Conservation (phyloP, 1,284 basidiomycete genomes). For the Ganoderma boninense region DNA sequence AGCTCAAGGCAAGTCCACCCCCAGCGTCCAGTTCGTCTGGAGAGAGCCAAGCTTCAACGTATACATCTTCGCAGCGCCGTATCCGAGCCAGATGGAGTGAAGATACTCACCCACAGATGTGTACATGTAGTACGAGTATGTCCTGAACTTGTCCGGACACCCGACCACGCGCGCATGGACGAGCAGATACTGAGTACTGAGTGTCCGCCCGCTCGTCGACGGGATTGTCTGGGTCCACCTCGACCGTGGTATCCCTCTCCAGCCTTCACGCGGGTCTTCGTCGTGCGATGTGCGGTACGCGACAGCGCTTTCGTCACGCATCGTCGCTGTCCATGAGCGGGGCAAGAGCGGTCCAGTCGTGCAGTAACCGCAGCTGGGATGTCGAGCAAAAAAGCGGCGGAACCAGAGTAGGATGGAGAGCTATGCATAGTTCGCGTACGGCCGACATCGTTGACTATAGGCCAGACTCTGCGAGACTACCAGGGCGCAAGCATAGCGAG, state of each 20-base stretch:
- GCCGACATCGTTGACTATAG: background rate
- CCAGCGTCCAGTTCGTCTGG: conserved; percentile 11
- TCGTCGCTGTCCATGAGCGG: background rate
- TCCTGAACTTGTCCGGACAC: background rate
- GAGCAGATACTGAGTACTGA: conserved; percentile 4
- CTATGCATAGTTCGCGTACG: background rate
- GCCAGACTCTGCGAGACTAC: background rate
- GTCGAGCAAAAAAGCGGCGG: background rate
- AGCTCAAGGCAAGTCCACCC: conserved; percentile 8
- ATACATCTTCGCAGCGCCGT: background rate
- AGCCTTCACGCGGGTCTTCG: background rate
- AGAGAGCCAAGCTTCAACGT: background rate
- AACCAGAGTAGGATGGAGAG: background rate
- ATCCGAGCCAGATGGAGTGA: background rate
- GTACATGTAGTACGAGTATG: background rate
- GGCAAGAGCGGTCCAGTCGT: background rate
- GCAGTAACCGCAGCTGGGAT: background rate
- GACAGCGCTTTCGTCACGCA: background rate
- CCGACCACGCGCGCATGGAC: background rate
- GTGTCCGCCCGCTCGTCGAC: conserved; percentile 3
- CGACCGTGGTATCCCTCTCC: background rate
- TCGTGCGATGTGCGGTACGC: background rate
- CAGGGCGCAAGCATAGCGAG: background rate
- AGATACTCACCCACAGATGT: background rate
- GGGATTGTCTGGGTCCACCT: conserved; percentile 4